These are phyloP conservation scores for Sisymbrium irio DNA, from an alignment of 345 rosid genomes.

Conservation along the genomic window DNA sequence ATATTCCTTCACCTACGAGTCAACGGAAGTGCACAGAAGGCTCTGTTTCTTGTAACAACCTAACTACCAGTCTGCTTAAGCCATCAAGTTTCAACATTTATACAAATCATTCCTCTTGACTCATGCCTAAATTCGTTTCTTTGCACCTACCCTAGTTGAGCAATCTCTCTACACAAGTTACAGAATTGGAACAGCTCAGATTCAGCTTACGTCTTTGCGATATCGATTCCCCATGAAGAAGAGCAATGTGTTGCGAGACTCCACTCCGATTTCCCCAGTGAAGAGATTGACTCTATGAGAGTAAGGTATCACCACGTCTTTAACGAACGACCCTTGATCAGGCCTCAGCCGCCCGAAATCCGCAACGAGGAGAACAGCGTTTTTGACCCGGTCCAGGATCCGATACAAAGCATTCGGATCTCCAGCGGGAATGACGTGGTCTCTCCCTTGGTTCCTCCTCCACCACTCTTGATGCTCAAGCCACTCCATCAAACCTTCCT, in stretches of 20 bases:
- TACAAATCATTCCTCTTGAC: background rate
- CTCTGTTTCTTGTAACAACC: background rate
- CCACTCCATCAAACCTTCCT: conserved; percentile 78
- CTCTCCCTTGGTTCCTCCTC: conserved; percentile 71
- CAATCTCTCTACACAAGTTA: background rate
- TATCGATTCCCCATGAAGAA: conserved; percentile 99
- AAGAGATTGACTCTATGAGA: conserved; percentile 76
- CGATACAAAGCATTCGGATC: conserved; percentile 87
- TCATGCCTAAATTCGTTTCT: background rate
- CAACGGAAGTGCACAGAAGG: too few species aligned
- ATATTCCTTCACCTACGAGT: too few species aligned
- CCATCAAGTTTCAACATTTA: conserved; percentile 13
- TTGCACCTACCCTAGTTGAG: background rate
- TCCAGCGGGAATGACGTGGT: conserved; percentile 79
- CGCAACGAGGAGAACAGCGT: conserved; percentile 59
- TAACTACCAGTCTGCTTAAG: background rate
- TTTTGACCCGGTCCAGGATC: conserved; percentile 63
- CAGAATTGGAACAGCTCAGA: too few species aligned
- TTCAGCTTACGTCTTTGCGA: conserved; percentile 69
- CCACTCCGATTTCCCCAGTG: conserved; percentile 61
- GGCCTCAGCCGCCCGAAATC: conserved; percentile 83
- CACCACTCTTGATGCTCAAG: conserved; percentile 76
- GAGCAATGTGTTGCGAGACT: conserved; percentile 62
- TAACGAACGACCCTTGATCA: conserved; percentile 87
- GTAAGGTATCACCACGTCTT: conserved; percentile 88